A percentile compares a stretch with the other conserved stretches of the same genome.
Conservation (phyloP, 495 filamentous ascomycete species). For the Aspergillus mulundensis region DNA sequence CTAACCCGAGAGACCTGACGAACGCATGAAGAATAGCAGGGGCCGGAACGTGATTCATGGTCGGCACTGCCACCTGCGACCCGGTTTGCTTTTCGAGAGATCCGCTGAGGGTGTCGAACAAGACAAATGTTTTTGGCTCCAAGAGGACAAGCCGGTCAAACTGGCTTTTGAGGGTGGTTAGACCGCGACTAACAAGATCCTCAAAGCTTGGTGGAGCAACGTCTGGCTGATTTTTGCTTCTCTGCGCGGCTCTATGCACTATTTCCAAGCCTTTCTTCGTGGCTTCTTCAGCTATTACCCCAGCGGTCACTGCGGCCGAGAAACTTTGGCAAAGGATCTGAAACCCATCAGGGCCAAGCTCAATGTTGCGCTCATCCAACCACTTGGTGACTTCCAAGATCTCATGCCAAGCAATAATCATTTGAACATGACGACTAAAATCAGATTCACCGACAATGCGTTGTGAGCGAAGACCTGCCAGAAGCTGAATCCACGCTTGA, state of each 20-base stretch:
- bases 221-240: conserved; percentile 5
- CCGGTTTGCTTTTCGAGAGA: conserved; percentile 12
- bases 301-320: conserved; percentile 36
- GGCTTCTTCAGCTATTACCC: conserved; percentile 20
- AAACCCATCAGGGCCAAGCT: conserved; percentile 41
- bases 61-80: conserved; percentile 24
- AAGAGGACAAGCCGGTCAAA: conserved; percentile 39
- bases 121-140: conserved; percentile 20
- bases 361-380: conserved; percentile 37
- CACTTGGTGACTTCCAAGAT: conserved; percentile 28
- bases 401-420: conserved; percentile 43
- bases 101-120: conserved; percentile 22
- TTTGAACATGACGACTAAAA: conserved; percentile 24
- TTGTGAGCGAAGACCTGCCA: conserved; percentile 25
- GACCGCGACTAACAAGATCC: conserved; percentile 29
- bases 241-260: conserved; percentile 13
- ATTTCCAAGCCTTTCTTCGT: conserved; percentile 25
- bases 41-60: conserved; percentile 38
- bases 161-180: conserved; percentile 31
- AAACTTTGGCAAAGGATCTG: conserved; percentile 43
- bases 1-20: conserved; percentile 48
- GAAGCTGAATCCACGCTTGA: conserved; percentile 38
- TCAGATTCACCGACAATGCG: conserved; percentile 17
- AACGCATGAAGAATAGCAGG: conserved; percentile 50
- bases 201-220: conserved; percentile 17